These are phyloP conservation scores for Jaltomata sinuosa DNA, from an alignment of 257 asterid species.

Conservation along the genomic window DNA sequence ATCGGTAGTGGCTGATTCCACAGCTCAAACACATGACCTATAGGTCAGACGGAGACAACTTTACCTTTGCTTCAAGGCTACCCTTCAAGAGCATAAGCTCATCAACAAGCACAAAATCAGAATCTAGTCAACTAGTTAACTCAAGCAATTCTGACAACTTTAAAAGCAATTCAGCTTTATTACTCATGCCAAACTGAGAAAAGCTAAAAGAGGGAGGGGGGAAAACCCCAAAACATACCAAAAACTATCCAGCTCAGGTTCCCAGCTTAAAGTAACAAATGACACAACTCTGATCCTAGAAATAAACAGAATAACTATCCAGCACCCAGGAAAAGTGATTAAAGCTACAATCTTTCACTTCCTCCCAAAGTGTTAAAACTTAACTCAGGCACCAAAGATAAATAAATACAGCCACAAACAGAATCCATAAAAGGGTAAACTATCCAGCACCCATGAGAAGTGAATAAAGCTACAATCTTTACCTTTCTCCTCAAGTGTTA, in stretches of 20 bases:
- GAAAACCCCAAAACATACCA: background rate
- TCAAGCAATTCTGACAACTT: background rate
- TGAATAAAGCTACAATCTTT: background rate
- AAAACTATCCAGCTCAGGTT: background rate
- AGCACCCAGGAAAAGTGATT: background rate
- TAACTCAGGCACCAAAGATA: slow-evolving; percentile 18
- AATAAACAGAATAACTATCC: slow-evolving; percentile 12
- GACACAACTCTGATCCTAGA: slow-evolving; percentile 2
- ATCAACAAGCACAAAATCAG: background rate
- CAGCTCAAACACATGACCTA: background rate
- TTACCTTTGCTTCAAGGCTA: background rate
- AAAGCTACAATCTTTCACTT: background rate
- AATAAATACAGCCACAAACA: slow-evolving; percentile 28
- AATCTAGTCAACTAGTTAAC: background rate
- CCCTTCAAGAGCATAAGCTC: background rate
- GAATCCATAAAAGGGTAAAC: background rate
- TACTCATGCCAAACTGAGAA: background rate
- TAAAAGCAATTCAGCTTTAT: background rate
- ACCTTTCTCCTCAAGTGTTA: background rate
- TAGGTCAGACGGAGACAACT: background rate
- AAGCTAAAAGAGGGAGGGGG: background rate
- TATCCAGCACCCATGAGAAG: background rate
- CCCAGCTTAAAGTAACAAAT: background rate
- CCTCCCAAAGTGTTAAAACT: background rate
- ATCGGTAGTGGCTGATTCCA: background rate